Conservation (phyloP, 2,329 filamentous ascomycete species). For the Sporothrix dimorphospora region DNA sequence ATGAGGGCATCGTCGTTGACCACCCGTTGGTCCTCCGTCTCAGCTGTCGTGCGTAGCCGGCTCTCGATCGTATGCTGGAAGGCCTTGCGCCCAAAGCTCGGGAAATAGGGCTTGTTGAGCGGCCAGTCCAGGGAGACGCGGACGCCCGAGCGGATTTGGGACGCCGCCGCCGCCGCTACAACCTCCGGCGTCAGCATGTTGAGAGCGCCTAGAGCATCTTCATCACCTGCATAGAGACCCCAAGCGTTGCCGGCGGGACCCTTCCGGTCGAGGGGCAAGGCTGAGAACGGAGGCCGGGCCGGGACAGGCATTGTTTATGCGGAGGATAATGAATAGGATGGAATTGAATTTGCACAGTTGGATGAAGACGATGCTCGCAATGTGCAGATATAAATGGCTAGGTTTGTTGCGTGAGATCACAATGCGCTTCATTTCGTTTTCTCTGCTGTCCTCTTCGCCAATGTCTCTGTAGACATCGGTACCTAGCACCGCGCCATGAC, state of each 20-base stretch:
- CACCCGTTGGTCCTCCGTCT: slow-evolving; percentile 16
- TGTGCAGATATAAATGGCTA: not conserved
- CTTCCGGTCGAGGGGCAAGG: slow-evolving; percentile 30
- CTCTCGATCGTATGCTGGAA: slow-evolving; percentile 27
- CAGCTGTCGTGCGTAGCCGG: not conserved
- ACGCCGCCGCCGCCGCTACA: slow-evolving; percentile 51
- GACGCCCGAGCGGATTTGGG: slow-evolving; percentile 56
- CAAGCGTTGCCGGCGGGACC: slow-evolving; percentile 41
- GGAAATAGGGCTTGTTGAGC: slow-evolving; percentile 20
- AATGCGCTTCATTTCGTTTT: not conserved
- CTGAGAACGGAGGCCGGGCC: slow-evolving; percentile 29
- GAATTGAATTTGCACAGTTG: not conserved
- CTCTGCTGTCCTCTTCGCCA: not conserved
- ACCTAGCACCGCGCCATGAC: not conserved
- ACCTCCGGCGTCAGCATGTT: slow-evolving; percentile 55
- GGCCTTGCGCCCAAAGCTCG: slow-evolving; percentile 29
- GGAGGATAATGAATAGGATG: too few species aligned
- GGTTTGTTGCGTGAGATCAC: not conserved
- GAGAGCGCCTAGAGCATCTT: slow-evolving; percentile 55
- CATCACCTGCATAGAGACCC: slow-evolving; percentile 48
- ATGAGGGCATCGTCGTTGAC: slow-evolving; percentile 43
- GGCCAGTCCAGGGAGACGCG: slow-evolving; percentile 48
- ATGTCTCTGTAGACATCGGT: not conserved
- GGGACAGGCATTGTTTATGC: slow-evolving; percentile 2
- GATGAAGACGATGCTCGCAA: not conserved